These are phyloP conservation scores for Nothomitra cinnamomea DNA, from an alignment of 2,329 filamentous ascomycete species.

Conservation along the genomic window DNA sequence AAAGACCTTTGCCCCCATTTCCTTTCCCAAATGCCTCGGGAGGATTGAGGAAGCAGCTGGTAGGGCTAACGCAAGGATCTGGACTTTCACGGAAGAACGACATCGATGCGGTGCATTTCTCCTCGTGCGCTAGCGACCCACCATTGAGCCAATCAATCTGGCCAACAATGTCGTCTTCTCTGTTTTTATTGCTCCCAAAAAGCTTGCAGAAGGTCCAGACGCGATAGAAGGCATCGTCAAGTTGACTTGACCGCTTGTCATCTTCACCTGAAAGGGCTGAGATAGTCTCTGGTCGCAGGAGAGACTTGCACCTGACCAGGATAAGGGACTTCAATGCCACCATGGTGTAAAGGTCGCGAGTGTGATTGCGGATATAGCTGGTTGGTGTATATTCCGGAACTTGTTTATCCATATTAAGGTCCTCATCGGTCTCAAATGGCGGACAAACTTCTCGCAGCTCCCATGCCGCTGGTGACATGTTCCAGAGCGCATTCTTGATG, in stretches of 20 bases:
- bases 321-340: constrained; percentile 38
- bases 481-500: constrained; percentile 32
- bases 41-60: constrained; percentile 29
- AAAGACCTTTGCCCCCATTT: constrained; percentile 33
- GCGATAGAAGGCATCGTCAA: constrained; percentile 46
- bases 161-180: constrained; percentile 39
- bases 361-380: constrained; percentile 34
- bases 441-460: constrained; percentile 41
- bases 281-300: constrained; percentile 38
- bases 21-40: constrained; percentile 40
- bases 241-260: constrained; percentile 28
- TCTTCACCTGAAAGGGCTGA: constrained; percentile 32
- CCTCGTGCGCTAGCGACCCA: constrained; percentile 30
- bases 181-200: constrained; percentile 39
- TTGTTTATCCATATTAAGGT: constrained; percentile 27
- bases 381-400: constrained; percentile 35
- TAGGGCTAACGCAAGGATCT: constrained; percentile 1
- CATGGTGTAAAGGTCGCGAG: constrained; percentile 35
- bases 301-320: constrained; percentile 35
- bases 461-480: constrained; percentile 40
- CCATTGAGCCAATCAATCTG: constrained; percentile 48
- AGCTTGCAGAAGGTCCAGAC: constrained; percentile 50
- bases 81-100: background rate
- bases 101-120: background rate
- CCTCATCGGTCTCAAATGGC: constrained; percentile 27